Conservation (phyloP, 345 rosid species). For the Streptanthus diversifolius region DNA sequence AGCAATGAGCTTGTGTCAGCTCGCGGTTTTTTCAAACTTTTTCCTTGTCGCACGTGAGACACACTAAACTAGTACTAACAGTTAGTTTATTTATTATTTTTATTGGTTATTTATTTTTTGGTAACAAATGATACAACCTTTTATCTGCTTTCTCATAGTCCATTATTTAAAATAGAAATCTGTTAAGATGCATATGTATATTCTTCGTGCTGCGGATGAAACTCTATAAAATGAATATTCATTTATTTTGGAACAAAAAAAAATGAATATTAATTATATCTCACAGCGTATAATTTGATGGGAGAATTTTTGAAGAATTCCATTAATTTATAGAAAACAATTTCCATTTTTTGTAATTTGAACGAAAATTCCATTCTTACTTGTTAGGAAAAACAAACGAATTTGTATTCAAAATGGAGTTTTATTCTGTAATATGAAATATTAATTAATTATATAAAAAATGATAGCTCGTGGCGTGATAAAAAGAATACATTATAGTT, state of each 20-base stretch:
- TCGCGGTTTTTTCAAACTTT: constrained; percentile 23
- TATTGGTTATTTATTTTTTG: neutral
- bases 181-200: neutral
- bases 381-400: neutral
- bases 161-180: constrained; percentile 18
- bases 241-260: neutral
- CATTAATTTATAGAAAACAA: neutral
- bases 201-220: neutral
- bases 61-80: constrained; percentile 22
- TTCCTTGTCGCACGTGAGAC: constrained; percentile 42
- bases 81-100: neutral
- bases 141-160: neutral
- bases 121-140: constrained; percentile 26
- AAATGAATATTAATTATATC: neutral
- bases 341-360: neutral
- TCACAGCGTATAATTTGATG: neutral
- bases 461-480: constrained; percentile 3
- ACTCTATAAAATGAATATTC: neutral
- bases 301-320: neutral
- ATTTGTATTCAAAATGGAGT: neutral
- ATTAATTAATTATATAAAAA: no score
- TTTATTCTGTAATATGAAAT: neutral
- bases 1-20: constrained; percentile 29
- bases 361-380: neutral
- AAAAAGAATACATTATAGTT: constrained; percentile 3